Conservation (phyloP, 2,329 filamentous ascomycete species). For the Lizonia empirigonia region DNA sequence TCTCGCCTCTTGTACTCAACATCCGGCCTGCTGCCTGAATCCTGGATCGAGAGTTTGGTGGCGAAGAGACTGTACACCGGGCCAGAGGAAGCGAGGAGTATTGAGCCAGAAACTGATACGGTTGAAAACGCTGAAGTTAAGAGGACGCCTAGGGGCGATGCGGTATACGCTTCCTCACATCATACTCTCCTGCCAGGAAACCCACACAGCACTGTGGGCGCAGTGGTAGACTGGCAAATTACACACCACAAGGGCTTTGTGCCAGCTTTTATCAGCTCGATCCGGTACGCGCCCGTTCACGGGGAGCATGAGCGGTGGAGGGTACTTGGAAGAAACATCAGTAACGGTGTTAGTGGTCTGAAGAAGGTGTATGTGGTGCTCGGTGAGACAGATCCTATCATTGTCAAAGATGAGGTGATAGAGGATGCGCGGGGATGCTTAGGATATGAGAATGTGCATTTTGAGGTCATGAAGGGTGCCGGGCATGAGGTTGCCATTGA, state of each 20-base stretch:
- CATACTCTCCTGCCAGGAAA: constrained; percentile 57
- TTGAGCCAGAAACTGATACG: constrained; percentile 35
- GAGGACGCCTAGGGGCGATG: constrained; percentile 11
- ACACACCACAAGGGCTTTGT: constrained; percentile 70
- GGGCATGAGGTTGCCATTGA: constrained; percentile 75
- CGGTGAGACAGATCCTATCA: constrained; percentile 69
- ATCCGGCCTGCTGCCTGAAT: constrained; percentile 65
- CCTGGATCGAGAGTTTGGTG: constrained; percentile 57
- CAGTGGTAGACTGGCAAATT: constrained; percentile 73
- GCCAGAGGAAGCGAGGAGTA: constrained; percentile 21
- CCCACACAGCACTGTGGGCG: constrained; percentile 62
- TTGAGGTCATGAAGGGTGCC: constrained; percentile 61
- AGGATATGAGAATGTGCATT: constrained; percentile 62
- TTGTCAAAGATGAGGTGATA: constrained; percentile 67
- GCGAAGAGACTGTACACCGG: constrained; percentile 40
- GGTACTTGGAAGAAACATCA: constrained; percentile 54
- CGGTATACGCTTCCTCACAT: constrained; percentile 31
- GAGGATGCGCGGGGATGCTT: constrained; percentile 65
- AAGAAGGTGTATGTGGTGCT: constrained; percentile 67
- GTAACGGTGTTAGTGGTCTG: constrained; percentile 45
- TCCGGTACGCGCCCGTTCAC: constrained; percentile 72
- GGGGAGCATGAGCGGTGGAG: constrained; percentile 67
- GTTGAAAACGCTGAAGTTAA: constrained; percentile 26
- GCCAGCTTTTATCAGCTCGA: constrained; percentile 71
- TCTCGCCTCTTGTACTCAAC: constrained; percentile 68